Base-by-base conservation (phyloP, 2,329 filamentous ascomycete species). In the Penicillium sp. region DNA sequence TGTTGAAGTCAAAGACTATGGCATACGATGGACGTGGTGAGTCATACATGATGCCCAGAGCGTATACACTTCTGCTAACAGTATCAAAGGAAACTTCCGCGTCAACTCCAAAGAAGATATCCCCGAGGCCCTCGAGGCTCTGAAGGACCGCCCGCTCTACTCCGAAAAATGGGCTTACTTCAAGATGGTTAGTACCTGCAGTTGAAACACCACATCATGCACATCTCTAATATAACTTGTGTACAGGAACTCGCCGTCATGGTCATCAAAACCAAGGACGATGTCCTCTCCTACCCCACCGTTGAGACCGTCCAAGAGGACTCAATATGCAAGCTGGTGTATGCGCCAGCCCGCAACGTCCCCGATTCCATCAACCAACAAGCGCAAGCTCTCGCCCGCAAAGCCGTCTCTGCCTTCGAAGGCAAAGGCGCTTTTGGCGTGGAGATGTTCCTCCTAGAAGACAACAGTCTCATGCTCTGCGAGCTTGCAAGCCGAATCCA, bases 271-370 rank as follows among this genome's bases (percentile, higher is more conserved):
- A 95, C 87, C 0, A 86, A 90, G 63, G 83, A 94, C 57, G 70
- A 73, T 5, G 76, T 80, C 3, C 73, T 89, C 29, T 81, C 90
- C 4, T 97, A 93, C 65, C 90, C 93, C 0, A 85, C 85, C 0
- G 90, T 96, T 2, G 93, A 98, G 74, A 97, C 91, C 1, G 80
- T 97, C 28, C 93, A 98, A 61, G 88, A 96, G 69, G 87, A 97
- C 69, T 93, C 83, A 64, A 89, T 98, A 60, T 97, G 93, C 79
- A 93, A 94, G 60, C 83, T 90, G 57, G 88, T 91, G 2, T 96
- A 90, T 65, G 84, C 85, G 45, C 93, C 93, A 2, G 87, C 91
- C 1, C 79, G 90, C 33, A 77, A 79, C 6, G 82, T 94, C 3
- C 75, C 82, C 1, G 71, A 75, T 1, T 69, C 75, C 1, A 75